These are phyloP conservation scores for Angophora floribunda DNA, from an alignment of 345 rosid genomes.

Conservation along the genomic window DNA sequence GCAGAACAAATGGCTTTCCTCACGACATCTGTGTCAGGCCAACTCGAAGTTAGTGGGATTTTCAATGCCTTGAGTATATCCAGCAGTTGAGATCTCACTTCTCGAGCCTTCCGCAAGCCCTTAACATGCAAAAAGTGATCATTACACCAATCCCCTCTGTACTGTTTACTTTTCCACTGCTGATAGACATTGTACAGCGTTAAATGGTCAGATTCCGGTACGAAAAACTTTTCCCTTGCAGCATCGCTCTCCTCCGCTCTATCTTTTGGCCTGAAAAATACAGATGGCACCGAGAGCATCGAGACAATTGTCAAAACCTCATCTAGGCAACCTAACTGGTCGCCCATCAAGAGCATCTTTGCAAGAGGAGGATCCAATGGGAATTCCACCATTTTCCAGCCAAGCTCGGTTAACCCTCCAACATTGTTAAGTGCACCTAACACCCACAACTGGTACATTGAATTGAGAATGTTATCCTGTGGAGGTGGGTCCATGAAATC, in stretches of 20 bases:
- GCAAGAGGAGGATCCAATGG: constrained; percentile 98
- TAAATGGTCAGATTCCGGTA: constrained; percentile 92
- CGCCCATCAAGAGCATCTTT: constrained; percentile 98
- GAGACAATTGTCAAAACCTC: constrained; percentile 98
- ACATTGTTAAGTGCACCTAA: constrained; percentile 92
- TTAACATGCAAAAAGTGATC: constrained; percentile 83
- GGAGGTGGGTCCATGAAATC: constrained; percentile 99
- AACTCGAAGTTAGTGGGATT: constrained; percentile 71
- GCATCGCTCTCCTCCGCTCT: constrained; percentile 96
- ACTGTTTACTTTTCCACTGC: constrained; percentile 95
- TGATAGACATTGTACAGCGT: constrained; percentile 76
- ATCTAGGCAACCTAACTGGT: constrained; percentile 57
- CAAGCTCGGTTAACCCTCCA: constrained; percentile 74
- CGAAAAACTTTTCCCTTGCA: constrained; percentile 81
- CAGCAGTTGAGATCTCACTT: constrained; percentile 90
- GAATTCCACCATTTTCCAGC: constrained; percentile 99
- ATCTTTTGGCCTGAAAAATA: constrained; percentile 93
- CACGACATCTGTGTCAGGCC: constrained; percentile 63
- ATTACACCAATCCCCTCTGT: constrained; percentile 93
- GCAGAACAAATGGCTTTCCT: constrained; percentile 92
- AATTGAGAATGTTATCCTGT: constrained; percentile 92
- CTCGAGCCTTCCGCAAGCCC: constrained; percentile 83
- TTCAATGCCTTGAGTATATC: constrained; percentile 81
- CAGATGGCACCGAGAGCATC: constrained; percentile 98
- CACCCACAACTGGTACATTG: constrained; percentile 99